Conservation (phyloP, 345 rosid genomes). For the Euphorbia peplus region DNA sequence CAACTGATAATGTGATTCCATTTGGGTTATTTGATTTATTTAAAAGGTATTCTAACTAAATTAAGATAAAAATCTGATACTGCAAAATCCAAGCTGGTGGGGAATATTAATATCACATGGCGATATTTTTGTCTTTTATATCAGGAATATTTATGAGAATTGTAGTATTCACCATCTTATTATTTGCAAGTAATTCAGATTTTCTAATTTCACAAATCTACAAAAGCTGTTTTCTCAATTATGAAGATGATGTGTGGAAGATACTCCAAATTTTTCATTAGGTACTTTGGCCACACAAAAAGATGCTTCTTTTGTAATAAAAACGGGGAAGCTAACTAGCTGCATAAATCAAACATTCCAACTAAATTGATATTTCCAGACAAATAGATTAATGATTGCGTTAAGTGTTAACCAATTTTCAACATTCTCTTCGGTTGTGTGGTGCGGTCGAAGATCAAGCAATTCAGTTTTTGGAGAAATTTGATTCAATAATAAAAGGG, state of each 20-base stretch:
- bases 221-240: background rate
- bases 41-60: slow-evolving; percentile 5
- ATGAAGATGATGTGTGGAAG: background rate
- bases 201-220: background rate
- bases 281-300: too few relatives aligned
- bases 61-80: slow-evolving; percentile 14
- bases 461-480: too few relatives aligned
- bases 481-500: too few relatives aligned
- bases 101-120: slow-evolving; percentile 1
- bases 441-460: too few relatives aligned
- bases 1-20: background rate
- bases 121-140: background rate
- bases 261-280: background rate
- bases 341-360: too few relatives aligned
- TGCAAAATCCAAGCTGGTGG: background rate
- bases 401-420: too few relatives aligned
- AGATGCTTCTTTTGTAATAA: background rate
- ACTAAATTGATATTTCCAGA: too few relatives aligned
- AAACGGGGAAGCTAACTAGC: too few relatives aligned
- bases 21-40: background rate
- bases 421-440: too few relatives aligned
- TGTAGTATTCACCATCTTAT: background rate
- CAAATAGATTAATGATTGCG: too few relatives aligned
- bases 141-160: background rate
- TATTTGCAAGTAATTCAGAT: background rate